Percentiles rank a stretch among this genome's conserved stretches.
Conservation (phyloP, 371 early-diverging fungal species). For the Gilbertella persicaria region DNA sequence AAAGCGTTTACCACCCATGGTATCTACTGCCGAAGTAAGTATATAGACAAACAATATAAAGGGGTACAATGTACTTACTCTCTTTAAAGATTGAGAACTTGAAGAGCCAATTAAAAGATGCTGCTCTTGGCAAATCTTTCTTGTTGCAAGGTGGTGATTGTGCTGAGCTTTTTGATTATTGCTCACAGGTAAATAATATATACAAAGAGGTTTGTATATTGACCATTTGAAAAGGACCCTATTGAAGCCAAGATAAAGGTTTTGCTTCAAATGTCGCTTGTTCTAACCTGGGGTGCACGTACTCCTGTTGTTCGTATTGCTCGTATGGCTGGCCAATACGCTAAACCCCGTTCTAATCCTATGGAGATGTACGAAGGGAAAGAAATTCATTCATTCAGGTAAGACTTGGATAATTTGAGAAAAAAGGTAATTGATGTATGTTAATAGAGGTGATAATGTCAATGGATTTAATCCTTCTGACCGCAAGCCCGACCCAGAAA, state of each 20-base stretch:
- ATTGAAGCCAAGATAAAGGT: slow-evolving; percentile 95
- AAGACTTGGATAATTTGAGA: not conserved
- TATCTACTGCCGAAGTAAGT: slow-evolving; percentile 82
- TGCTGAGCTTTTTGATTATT: slow-evolving; percentile 97
- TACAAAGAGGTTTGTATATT: not conserved
- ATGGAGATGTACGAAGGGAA: slow-evolving; percentile 87
- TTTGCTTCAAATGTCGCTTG: slow-evolving; percentile 94
- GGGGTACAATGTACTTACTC: not conserved
- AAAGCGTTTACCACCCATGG: slow-evolving; percentile 86
- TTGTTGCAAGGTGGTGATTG: slow-evolving; percentile 98
- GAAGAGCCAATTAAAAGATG: slow-evolving; percentile 81
- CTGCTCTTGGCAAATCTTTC: slow-evolving; percentile 89
- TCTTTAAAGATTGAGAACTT: slow-evolving; percentile 74
- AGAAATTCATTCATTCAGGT: slow-evolving; percentile 75
- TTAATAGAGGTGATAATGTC: slow-evolving; percentile 89
- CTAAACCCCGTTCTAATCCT: slow-evolving; percentile 94
- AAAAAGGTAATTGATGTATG: slow-evolving; percentile 3
- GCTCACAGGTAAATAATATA: slow-evolving; percentile 66
- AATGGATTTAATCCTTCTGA: slow-evolving; percentile 90
- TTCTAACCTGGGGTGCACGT: slow-evolving; percentile 91
- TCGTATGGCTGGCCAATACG: slow-evolving; percentile 97
- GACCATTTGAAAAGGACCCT: slow-evolving; percentile 57
- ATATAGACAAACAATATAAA: not conserved
- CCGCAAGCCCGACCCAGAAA: slow-evolving; percentile 92
- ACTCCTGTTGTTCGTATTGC: slow-evolving; percentile 94